Percentiles rank a stretch among this genome's conserved stretches.
phyloP scores from a whole-genome alignment of 768 basidiomycete species.

The Amanita polypyramis region DNA sequence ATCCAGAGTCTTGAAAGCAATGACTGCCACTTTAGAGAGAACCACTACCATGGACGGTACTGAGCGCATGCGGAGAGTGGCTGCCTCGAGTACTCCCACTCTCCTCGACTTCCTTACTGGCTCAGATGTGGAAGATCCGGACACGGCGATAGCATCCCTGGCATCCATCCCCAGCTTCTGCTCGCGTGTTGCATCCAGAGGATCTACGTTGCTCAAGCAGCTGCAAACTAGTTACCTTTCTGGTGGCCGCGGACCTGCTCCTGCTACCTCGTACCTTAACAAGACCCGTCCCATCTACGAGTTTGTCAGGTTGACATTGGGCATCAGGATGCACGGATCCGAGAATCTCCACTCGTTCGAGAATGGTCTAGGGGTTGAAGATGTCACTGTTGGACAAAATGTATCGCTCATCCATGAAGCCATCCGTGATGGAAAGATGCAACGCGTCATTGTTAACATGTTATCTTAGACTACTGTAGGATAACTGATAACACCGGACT shows the following conservation, averaged over 20 bases:
- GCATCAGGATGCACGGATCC: constrained; percentile 72
- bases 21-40: constrained; percentile 46
- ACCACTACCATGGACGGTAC: constrained; percentile 65
- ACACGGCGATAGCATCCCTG: constrained; percentile 20
- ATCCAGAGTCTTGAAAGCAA: constrained; percentile 26
- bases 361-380: constrained; percentile 56
- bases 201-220: constrained; percentile 32
- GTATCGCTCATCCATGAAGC: constrained; percentile 71
- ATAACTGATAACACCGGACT: too few species aligned
- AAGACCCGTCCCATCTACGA: constrained; percentile 67
- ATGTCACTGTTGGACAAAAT: constrained; percentile 59
- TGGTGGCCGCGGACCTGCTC: constrained; percentile 48
- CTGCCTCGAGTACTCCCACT: constrained; percentile 45
- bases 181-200: constrained; percentile 35
- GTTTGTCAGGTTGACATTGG: constrained; percentile 60
- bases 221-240: constrained; percentile 48
- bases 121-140: constrained; percentile 20
- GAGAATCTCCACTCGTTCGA: constrained; percentile 57
- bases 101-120: constrained; percentile 55
- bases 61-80: constrained; percentile 63
- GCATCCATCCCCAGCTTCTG: constrained; percentile 45
- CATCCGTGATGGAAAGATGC: constrained; percentile 44
- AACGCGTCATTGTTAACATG: constrained; percentile 30
- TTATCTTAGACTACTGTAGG: constrained; percentile 23
- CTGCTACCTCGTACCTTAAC: constrained; percentile 58